Evolutionary conservation across 495 filamentous ascomycete species (phyloP), one percentile per base, ranked within the genome.

Genomic region (Annulohypoxylon maeteangense): DNA sequence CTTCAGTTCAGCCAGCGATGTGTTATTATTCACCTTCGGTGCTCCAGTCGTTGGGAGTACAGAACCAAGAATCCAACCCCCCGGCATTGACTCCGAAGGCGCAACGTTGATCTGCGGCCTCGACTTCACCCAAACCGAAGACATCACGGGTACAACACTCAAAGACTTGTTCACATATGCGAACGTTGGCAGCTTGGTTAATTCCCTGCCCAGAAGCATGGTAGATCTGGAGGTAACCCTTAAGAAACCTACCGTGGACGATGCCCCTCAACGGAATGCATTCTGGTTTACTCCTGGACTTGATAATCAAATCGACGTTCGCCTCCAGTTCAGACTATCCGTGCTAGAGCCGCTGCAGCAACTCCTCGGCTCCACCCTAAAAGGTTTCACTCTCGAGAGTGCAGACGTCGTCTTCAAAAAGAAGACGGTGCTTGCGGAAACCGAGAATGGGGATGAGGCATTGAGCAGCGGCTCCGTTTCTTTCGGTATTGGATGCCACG

Each of bases 1-100:
- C 7, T 68, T 68, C 45, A 68, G 65, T 18, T 68, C 65, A 2
- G 16, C 42, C 4, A 55, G 34, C n/a, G 65, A 56, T 12, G 65
- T 50, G 22, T 50, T 68, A 12, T 25, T 68, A 2, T 56, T 40
- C 48, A 42, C 65, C 22, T 68, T 68, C 44, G 65, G 65, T 12
- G 6, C 27, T 58, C 27, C 22, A 11, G 11, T 14, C 27, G 32
- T 53, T 11, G 25, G 48, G 25, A 2, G 6, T 0, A 11, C 16
- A 7, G 23, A 10, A 53, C 4, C 48, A 53, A 53, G 48, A 25
- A 10, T 53, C 5, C 48, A 22, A 12, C 2, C 25, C 1, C 48
- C 48, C n/a, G 48, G 48, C 11, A 20, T 53, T 4, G 3, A 14
- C 4, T 22, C 8, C 3, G 48, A 31, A 3, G 48, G 48, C 25